Conservation (phyloP, 164 flowering plant genomes). For the Taxillus chinensis region DNA sequence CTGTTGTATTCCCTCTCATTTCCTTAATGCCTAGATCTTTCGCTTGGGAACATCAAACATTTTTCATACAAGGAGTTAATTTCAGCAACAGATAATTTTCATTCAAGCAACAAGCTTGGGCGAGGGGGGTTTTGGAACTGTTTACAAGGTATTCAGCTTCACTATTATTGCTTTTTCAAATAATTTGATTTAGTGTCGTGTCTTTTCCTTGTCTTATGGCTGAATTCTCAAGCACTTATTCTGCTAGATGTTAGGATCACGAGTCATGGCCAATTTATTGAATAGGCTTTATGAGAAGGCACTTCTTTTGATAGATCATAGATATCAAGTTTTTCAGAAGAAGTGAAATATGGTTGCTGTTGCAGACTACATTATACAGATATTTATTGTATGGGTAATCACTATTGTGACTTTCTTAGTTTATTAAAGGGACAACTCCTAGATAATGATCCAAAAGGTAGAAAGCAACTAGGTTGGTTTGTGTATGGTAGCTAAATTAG, state of each 20-base stretch:
- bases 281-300: neutral
- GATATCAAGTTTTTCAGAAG: neutral
- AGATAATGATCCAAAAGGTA: neutral
- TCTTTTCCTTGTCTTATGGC: no score
- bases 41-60: slow-evolving; percentile 25
- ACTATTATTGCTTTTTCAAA: neutral
- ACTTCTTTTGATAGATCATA: neutral
- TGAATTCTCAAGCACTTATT: no score
- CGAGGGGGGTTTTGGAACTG: slow-evolving; percentile 74
- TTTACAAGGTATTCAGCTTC: slow-evolving; percentile 46
- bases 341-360: neutral
- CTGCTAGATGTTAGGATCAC: neutral
- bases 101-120: slow-evolving; percentile 49
- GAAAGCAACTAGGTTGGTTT: neutral
- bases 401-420: neutral
- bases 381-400: no score
- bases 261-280: neutral
- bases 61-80: slow-evolving; percentile 47
- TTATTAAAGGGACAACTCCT: neutral
- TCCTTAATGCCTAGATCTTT: slow-evolving; percentile 18
- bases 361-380: no score
- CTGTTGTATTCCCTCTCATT: neutral
- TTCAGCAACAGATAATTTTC: slow-evolving; percentile 47
- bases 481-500: neutral
- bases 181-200: no score